These are phyloP conservation scores for Aureobasidium melanogenum DNA, from an alignment of 2,329 filamentous ascomycete genomes.

Conservation along the genomic window DNA sequence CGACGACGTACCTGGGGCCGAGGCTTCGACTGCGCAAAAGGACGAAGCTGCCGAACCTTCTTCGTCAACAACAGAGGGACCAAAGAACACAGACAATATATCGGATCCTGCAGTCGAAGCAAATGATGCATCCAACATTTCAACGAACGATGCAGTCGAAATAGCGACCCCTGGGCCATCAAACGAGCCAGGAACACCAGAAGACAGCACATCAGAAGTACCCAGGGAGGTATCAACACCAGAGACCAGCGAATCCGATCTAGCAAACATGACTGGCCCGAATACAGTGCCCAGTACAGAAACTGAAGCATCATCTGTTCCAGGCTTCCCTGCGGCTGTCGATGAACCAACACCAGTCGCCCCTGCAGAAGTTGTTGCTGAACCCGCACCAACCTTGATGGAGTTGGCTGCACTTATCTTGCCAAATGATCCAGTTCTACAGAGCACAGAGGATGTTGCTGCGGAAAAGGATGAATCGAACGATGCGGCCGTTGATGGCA, in stretches of 20 bases:
- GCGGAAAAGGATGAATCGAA: too few relatives aligned
- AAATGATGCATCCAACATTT: too few relatives aligned
- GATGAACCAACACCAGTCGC: background rate
- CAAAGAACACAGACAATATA: too few relatives aligned
- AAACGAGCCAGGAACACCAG: background rate
- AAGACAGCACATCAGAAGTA: background rate
- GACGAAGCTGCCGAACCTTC: too few relatives aligned
- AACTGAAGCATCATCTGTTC: background rate
- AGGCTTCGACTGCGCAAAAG: too few relatives aligned
- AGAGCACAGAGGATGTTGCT: too few relatives aligned
- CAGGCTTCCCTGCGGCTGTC: background rate
- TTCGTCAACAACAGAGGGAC: too few relatives aligned
- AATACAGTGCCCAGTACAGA: background rate
- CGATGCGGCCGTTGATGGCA: background rate
- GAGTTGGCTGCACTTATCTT: background rate
- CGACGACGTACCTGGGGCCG: too few relatives aligned
- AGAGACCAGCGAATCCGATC: too few relatives aligned
- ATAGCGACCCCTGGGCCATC: background rate
- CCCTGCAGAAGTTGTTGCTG: background rate
- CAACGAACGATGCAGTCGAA: background rate
- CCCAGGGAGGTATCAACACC: background rate
- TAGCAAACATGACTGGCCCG: background rate
- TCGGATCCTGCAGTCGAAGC: background rate
- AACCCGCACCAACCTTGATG: background rate
- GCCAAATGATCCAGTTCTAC: background rate